phyloP scores from a whole-genome alignment of 768 basidiomycete genomes.

The Termitomyces sp. region DNA sequence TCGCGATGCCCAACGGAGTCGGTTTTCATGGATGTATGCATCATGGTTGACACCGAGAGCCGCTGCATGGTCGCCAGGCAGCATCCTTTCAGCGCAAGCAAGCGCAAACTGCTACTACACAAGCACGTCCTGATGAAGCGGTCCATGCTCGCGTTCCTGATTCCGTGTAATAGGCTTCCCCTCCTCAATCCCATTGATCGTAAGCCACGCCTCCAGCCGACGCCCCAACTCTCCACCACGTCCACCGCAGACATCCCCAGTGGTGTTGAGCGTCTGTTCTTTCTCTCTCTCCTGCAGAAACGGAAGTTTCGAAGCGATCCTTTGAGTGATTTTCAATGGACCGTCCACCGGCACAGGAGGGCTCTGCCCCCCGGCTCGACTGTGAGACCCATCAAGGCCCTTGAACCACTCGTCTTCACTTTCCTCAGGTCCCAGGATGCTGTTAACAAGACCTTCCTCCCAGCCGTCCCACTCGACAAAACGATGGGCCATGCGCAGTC shows the following conservation, averaged over 20 bases:
- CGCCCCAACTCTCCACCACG: conserved; percentile 74
- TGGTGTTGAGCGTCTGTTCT: conserved; percentile 65
- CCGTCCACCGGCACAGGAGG: conserved; percentile 13
- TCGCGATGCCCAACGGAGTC: neutral
- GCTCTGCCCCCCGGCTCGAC: conserved; percentile 16
- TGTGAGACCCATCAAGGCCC: conserved; percentile 22
- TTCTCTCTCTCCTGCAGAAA: conserved; percentile 58
- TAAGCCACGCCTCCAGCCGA: conserved; percentile 72
- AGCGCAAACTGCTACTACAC: conserved; percentile 2
- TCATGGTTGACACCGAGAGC: neutral
- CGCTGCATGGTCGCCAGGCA: no score
- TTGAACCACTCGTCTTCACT: conserved; percentile 69
- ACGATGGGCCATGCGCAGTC: conserved; percentile 72
- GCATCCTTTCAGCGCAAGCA: neutral
- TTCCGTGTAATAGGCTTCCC: conserved; percentile 9
- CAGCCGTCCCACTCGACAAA: conserved; percentile 88
- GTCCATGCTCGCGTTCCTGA: conserved; percentile 13
- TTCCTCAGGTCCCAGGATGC: conserved; percentile 70
- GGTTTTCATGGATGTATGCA: neutral
- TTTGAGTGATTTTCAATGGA: conserved; percentile 19
- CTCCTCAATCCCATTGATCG: conserved; percentile 32
- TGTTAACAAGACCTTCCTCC: conserved; percentile 79
- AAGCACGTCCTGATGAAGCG: neutral
- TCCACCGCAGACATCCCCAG: conserved; percentile 76
- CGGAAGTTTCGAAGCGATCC: conserved; percentile 42